Evolutionary conservation across 1,284 basidiomycete genomes (phyloP).

Genomic region (Agroathelia rolfsii): DNA sequence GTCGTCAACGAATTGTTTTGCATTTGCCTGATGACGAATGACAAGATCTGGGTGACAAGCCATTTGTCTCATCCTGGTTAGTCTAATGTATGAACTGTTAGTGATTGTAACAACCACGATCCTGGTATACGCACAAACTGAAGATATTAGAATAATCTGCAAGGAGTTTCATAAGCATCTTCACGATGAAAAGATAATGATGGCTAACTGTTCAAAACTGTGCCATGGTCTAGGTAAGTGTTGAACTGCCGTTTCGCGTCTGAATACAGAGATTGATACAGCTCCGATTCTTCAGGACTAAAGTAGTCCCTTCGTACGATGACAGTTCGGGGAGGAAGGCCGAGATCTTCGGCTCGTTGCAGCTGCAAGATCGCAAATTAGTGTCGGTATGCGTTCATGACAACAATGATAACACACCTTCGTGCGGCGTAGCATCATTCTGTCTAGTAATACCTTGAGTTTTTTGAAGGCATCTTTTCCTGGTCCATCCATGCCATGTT

Average conservation of each 20-base stretch:
- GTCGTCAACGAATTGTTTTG: conserved; percentile 53
- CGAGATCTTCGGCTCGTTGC: conserved; percentile 94
- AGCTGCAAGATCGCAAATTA: conserved; percentile 36
- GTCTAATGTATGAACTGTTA: conserved; percentile 25
- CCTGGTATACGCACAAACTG: conserved; percentile 45
- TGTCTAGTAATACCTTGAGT: conserved; percentile 78
- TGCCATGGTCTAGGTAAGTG: conserved; percentile 88
- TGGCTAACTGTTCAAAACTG: conserved; percentile 79
- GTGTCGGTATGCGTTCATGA: neutral
- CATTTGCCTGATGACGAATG: conserved; percentile 77
- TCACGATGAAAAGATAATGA: conserved; percentile 8
- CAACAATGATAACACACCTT: conserved; percentile 35
- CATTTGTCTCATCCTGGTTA: conserved; percentile 92
- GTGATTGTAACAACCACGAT: neutral
- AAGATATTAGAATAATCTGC: conserved; percentile 95
- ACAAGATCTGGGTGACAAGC: conserved; percentile 95
- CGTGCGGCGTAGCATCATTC: conserved; percentile 92
- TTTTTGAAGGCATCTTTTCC: conserved; percentile 85
- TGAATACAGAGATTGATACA: conserved; percentile 88
- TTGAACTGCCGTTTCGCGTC: conserved; percentile 89
- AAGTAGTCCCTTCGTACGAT: conserved; percentile 88
- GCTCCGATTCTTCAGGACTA: conserved; percentile 93
- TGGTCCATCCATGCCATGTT: conserved; percentile 63
- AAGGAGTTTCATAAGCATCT: conserved; percentile 9
- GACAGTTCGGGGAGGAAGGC: conserved; percentile 90